These are phyloP conservation scores for Yarrowia porcina DNA, from an alignment of 805 yeast species.

Conservation along the genomic window DNA sequence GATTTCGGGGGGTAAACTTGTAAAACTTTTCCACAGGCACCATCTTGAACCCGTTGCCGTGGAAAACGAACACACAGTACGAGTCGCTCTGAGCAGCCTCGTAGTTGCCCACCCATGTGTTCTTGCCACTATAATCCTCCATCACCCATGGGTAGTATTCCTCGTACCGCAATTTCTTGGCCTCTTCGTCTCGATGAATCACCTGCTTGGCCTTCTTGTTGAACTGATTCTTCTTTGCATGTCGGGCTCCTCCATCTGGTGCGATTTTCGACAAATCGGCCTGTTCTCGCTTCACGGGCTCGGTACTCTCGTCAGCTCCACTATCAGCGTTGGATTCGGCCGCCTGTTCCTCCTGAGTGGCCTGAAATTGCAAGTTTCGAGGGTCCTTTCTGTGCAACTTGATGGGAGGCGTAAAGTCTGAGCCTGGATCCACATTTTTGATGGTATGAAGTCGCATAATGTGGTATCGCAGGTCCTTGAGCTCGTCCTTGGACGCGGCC, in stretches of 20 bases:
- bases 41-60: slow-evolving; percentile 84
- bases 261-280: slow-evolving; percentile 58
- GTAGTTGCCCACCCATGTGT: slow-evolving; percentile 93
- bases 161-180: slow-evolving; percentile 82
- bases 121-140: slow-evolving; percentile 92
- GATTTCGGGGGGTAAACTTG: slow-evolving; percentile 87
- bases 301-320: slow-evolving; percentile 29
- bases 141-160: slow-evolving; percentile 98
- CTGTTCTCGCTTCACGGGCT: slow-evolving; percentile 32
- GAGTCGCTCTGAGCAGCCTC: slow-evolving; percentile 88
- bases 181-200: slow-evolving; percentile 74
- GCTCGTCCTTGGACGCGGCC: slow-evolving; percentile 68
- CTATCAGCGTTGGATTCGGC: slow-evolving; percentile 27
- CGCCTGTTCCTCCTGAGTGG: slow-evolving; percentile 52
- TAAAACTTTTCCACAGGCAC: slow-evolving; percentile 94
- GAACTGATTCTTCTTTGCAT: slow-evolving; percentile 53
- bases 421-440: slow-evolving; percentile 64
- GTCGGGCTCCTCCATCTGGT: slow-evolving; percentile 88
- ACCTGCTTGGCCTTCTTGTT: slow-evolving; percentile 84
- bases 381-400: slow-evolving; percentile 93
- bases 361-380: slow-evolving; percentile 79
- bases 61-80: slow-evolving; percentile 82
- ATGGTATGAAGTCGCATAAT: slow-evolving; percentile 75
- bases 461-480: slow-evolving; percentile 72
- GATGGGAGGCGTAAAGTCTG: slow-evolving; percentile 75